Evolutionary conservation across 139 green algal species (phyloP), one percentile per base, ranked within the genome.

Genomic region (Nannochloris sp.): DNA sequence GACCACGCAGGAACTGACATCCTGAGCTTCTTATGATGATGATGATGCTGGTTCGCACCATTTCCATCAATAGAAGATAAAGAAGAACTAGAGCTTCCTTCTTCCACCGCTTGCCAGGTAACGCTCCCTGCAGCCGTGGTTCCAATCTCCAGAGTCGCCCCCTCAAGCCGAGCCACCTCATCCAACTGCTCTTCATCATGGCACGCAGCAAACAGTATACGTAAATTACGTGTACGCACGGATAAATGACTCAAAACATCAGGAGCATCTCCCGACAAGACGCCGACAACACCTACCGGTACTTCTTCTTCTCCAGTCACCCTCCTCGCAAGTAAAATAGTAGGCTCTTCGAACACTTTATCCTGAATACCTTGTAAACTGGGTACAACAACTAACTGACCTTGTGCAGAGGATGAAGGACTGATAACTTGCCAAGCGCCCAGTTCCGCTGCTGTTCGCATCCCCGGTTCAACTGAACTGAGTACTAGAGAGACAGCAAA

Each of bases 221-320:
- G 68, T 83, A 92, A 88, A 85, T 97, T 97, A 60, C 92, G 79
- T 2, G 90, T 86, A n/a, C 92, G 78, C 59, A 97, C 92, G 8
- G 74, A 80, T 25, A 95, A 82, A 78, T 97, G 92, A 8, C 76
- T 89, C 64, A 97, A 76, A 46, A 97, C 87, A 66, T 97, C 92
- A 0, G 88, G 88, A 1, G 89, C 85, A 48, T 95, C 87, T 10
- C 60, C 81, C 2, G 89, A 93, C 8, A 97, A 72, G 71, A 97
- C 80, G 3, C 79, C 89, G 32, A 97, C 86, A 23, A 75, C 81
- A n/a, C 89, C 88, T 62, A 87, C 81, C 12, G 92, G 92, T 62
- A 97, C 90, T 81, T 97, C 92, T 77, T 97, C 92, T 78, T 97
- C 89, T 63, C 91, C 86, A 9, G 81, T 89, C 37, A 95, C 82